phyloP scores from a whole-genome alignment of 805 yeast genomes.

The Myxozyma mucilagina region DNA sequence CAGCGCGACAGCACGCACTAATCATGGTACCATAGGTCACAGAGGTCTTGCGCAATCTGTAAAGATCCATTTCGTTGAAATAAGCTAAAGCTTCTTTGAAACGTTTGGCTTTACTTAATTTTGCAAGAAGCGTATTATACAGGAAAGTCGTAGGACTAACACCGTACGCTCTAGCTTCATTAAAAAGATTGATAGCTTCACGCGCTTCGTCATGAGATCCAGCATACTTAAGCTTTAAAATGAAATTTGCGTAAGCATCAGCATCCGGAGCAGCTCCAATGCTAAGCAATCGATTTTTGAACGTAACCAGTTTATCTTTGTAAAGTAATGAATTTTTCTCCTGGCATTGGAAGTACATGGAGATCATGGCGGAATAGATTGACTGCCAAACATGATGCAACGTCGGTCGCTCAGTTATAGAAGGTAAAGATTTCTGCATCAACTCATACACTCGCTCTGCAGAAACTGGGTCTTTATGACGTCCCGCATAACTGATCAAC shows the following conservation, averaged over 20 bases:
- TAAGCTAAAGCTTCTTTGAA: slow-evolving; percentile 38
- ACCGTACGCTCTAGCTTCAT: slow-evolving; percentile 37
- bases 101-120: slow-evolving; percentile 43
- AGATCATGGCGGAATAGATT: slow-evolving; percentile 37
- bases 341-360: slow-evolving; percentile 34
- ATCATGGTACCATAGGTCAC: slow-evolving; percentile 46
- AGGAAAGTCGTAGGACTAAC: slow-evolving; percentile 40
- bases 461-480: neutral
- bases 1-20: slow-evolving; percentile 43
- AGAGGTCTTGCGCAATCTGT: slow-evolving; percentile 34
- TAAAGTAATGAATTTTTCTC: slow-evolving; percentile 30
- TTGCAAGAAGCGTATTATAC: slow-evolving; percentile 42
- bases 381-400: slow-evolving; percentile 34
- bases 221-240: slow-evolving; percentile 35
- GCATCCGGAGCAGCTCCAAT: slow-evolving; percentile 41
- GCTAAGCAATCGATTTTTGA: slow-evolving; percentile 35
- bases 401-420: slow-evolving; percentile 13
- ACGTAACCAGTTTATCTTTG: slow-evolving; percentile 34
- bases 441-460: slow-evolving; percentile 23
- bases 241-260: slow-evolving; percentile 41
- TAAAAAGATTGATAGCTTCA: slow-evolving; percentile 39
- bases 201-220: slow-evolving; percentile 39
- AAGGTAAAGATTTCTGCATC: slow-evolving; percentile 16
- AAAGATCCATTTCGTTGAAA: slow-evolving; percentile 39
- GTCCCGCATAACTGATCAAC: slow-evolving; percentile 18